phyloP scores from a whole-genome alignment of 768 basidiomycete genomes.

The Cystobasidium ongulense region DNA sequence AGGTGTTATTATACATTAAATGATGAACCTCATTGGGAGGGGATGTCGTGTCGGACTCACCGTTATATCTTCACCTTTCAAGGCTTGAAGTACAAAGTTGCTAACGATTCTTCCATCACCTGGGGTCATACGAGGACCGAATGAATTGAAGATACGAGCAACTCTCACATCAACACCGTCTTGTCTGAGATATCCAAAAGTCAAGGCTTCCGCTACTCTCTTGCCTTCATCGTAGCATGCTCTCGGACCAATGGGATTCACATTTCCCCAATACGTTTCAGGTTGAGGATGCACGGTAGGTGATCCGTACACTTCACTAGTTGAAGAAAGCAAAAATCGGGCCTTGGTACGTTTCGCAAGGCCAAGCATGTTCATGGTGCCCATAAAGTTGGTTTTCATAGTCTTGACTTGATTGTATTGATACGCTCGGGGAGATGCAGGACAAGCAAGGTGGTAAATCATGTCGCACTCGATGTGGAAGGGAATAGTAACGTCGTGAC shows the following conservation, averaged over 20 bases:
- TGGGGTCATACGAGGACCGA: conserved; percentile 58
- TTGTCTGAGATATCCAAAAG: conserved; percentile 90
- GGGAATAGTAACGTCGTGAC: conserved; percentile 93
- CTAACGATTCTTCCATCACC: conserved; percentile 97
- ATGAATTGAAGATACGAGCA: conserved; percentile 94
- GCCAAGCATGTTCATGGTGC: conserved; percentile 96
- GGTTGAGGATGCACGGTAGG: conserved; percentile 95
- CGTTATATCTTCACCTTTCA: conserved; percentile 92
- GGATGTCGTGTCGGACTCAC: too few species aligned
- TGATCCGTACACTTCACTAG: conserved; percentile 93
- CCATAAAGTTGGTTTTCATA: conserved; percentile 96
- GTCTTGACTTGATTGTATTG: conserved; percentile 98
- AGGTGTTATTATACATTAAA: not conserved
- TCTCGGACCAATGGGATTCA: conserved; percentile 90
- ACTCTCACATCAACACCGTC: conserved; percentile 93
- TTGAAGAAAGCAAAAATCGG: conserved; percentile 88
- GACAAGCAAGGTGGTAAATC: conserved; percentile 97
- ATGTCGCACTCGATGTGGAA: conserved; percentile 99
- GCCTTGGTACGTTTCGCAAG: conserved; percentile 96
- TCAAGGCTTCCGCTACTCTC: conserved; percentile 94
- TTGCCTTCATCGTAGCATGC: conserved; percentile 99
- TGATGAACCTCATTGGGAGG: too few species aligned
- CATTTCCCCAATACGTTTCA: conserved; percentile 52
- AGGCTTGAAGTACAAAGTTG: conserved; percentile 96
- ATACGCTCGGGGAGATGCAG: conserved; percentile 56